Evolutionary conservation across 148 eudicot genomes (phyloP).

Genomic region (Mesembryanthemum crystallinum): DNA sequence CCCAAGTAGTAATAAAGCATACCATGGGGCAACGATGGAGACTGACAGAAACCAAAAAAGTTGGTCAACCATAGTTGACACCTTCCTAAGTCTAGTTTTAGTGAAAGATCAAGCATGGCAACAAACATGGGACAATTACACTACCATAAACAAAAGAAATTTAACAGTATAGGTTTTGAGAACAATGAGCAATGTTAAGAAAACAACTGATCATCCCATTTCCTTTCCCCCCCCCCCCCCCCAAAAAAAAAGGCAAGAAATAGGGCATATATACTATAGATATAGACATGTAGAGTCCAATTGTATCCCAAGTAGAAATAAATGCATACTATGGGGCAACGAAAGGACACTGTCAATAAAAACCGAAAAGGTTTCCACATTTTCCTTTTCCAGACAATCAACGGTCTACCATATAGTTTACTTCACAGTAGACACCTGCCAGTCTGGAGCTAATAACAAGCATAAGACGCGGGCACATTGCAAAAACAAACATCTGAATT

Average conservation of each 20-base stretch:
- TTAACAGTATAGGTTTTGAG: too few species aligned
- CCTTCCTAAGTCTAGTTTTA: conserved; percentile 33
- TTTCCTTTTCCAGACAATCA: conserved; percentile 35
- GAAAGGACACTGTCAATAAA: conserved; percentile 41
- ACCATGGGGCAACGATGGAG: not conserved
- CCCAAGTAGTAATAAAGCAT: not conserved
- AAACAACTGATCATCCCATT: too few species aligned
- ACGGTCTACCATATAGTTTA: conserved; percentile 20
- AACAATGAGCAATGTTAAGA: too few species aligned
- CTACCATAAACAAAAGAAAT: too few species aligned
- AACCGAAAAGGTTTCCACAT: conserved; percentile 21
- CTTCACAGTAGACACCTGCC: conserved; percentile 32
- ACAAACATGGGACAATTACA: too few species aligned
- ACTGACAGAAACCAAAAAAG: not conserved
- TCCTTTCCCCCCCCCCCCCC: too few species aligned
- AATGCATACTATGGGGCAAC: conserved; percentile 27
- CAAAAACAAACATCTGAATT: not conserved
- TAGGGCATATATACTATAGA: too few species aligned
- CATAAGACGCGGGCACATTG: not conserved
- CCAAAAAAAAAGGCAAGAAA: too few species aligned
- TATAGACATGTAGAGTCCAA: conserved; percentile 11
- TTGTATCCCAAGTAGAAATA: conserved; percentile 10
- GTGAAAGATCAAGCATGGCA: too few species aligned
- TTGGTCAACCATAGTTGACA: conserved; percentile 9
- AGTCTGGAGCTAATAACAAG: not conserved